Conservation (phyloP, 768 basidiomycete genomes). For the Gyrodon lividus region DNA sequence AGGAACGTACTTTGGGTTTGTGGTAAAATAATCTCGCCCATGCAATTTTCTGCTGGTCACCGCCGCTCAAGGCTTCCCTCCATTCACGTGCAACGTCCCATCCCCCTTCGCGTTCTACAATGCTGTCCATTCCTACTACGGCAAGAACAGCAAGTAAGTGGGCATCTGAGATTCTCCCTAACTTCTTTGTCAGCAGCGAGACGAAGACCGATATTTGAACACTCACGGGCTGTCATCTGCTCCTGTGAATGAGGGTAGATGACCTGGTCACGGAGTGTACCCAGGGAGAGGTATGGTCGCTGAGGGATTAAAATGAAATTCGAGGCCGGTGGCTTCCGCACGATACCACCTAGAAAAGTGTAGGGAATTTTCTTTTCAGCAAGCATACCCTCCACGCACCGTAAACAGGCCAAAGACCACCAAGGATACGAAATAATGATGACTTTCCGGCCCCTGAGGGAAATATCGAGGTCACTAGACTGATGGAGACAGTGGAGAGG, state of each 20-base stretch:
- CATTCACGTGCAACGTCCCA: conserved; percentile 91
- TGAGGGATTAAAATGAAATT: conserved; percentile 96
- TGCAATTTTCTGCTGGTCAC: conserved; percentile 95
- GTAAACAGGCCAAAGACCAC: conserved; percentile 91
- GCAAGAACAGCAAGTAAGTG: conserved; percentile 71
- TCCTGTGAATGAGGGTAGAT: conserved; percentile 88
- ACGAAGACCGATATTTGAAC: background rate
- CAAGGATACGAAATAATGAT: conserved; percentile 91
- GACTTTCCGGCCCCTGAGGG: conserved; percentile 79
- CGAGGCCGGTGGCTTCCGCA: conserved; percentile 84
- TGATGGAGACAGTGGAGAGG: background rate
- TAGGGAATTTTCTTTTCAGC: background rate
- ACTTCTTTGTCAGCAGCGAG: conserved; percentile 6
- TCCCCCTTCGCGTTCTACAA: conserved; percentile 95
- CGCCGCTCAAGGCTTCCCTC: conserved; percentile 90
- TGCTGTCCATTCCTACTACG: conserved; percentile 78
- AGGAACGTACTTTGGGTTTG: conserved; percentile 68
- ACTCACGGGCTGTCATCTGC: conserved; percentile 77
- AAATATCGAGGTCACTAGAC: background rate
- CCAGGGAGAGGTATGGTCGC: conserved; percentile 90
- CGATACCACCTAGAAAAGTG: conserved; percentile 54
- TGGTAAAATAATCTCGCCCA: conserved; percentile 98
- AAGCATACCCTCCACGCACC: conserved; percentile 19
- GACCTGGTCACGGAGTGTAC: conserved; percentile 93
- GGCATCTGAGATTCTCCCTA: conserved; percentile 71